phyloP scores from a whole-genome alignment of 345 rosid species.

The Salix arbutifolia region DNA sequence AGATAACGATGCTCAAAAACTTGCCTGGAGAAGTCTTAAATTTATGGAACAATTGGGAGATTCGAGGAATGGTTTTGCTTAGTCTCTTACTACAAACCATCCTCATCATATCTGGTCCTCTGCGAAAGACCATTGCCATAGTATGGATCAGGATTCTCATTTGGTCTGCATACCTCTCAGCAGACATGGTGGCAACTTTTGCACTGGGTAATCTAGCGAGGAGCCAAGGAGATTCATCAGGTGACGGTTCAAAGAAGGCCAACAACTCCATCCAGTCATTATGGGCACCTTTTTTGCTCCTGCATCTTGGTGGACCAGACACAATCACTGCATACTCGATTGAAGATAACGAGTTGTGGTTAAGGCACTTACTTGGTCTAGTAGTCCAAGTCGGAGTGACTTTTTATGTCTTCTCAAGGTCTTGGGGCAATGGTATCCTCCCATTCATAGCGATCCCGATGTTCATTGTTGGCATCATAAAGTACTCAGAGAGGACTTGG shows the following conservation, averaged over 20 bases:
- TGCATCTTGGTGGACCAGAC: no score
- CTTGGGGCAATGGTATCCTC: not conserved
- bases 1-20: no score
- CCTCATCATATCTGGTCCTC: no score
- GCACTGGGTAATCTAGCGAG: not conserved
- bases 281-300: not conserved
- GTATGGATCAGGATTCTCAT: not conserved
- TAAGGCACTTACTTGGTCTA: not conserved
- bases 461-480: no score
- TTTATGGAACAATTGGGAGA: not conserved
- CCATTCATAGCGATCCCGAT: no score
- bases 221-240: not conserved
- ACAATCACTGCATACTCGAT: no score
- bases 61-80: not conserved
- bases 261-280: not conserved
- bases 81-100: no score
- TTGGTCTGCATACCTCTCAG: not conserved
- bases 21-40: no score
- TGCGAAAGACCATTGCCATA: no score
- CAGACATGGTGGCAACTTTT: not conserved
- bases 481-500: not conserved
- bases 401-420: not conserved
- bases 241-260: not conserved
- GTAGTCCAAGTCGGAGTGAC: not conserved
- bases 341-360: not conserved